Evolutionary conservation across 2,329 filamentous ascomycete species (phyloP).

Genomic region (Dactylellina drechsleri): DNA sequence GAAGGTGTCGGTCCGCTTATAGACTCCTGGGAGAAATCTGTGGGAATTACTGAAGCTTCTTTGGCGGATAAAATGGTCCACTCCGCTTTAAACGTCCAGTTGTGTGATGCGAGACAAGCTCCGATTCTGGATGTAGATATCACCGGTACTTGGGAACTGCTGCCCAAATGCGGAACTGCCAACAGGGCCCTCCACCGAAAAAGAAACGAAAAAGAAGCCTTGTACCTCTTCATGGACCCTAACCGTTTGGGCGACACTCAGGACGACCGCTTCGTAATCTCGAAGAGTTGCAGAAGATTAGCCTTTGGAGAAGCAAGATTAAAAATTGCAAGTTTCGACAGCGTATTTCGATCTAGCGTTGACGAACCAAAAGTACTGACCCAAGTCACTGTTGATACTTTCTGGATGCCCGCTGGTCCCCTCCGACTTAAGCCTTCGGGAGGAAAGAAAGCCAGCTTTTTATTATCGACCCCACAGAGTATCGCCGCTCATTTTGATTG

Average conservation of each 20-base stretch:
- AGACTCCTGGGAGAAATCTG: constrained; percentile 62
- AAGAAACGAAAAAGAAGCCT: constrained; percentile 53
- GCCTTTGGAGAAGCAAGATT: constrained; percentile 65
- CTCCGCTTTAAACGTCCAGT: constrained; percentile 62
- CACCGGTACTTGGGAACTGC: constrained; percentile 66
- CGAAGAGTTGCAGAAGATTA: constrained; percentile 64
- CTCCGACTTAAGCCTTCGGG: constrained; percentile 32
- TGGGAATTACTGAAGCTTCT: constrained; percentile 62
- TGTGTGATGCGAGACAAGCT: constrained; percentile 58
- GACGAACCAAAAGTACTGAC: constrained; percentile 6
- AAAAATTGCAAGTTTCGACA: constrained; percentile 64
- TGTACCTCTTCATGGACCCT: constrained; percentile 72
- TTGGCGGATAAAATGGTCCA: constrained; percentile 64
- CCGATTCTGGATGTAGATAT: constrained; percentile 62
- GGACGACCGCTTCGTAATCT: constrained; percentile 70
- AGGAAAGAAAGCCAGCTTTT: constrained; percentile 8
- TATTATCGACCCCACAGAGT: background rate
- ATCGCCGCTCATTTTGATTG: constrained; percentile 21
- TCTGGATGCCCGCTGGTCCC: constrained; percentile 22
- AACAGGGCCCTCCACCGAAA: constrained; percentile 68
- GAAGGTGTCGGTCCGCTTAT: constrained; percentile 60
- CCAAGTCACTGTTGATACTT: constrained; percentile 25
- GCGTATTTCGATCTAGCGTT: constrained; percentile 61
- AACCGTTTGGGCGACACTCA: constrained; percentile 64
- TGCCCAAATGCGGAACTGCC: constrained; percentile 70